Evolutionary conservation across 139 green algal genomes (phyloP), one percentile per base, ranked within the genome.

Genomic region (Penium margaritaceum): DNA sequence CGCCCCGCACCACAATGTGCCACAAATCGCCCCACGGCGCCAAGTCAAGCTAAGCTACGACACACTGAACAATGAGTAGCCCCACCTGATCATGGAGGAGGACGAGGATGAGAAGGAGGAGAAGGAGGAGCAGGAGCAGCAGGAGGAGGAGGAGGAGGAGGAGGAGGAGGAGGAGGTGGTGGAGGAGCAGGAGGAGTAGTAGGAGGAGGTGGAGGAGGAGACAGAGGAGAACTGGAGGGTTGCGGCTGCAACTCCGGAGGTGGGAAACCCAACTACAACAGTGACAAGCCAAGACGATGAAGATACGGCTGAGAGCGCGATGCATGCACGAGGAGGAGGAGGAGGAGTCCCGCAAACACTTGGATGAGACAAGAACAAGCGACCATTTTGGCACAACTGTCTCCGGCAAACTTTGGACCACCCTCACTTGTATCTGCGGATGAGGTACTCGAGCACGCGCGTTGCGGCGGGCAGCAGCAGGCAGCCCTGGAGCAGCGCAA

Each of bases 371-470:
- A 57, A 57, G 9, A 57, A 29, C 19, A 21, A 57, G 24, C 5
- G 46, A 57, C 46, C 6, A 57, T 57, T 21, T 1, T 19, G 46
- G 7, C 5, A 27, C 14, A 60, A 24, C 21, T 6, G 2, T 6
- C 6, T 32, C 47, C 5, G 47, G 29, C 29, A 27, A 24, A 24
- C 6, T 21, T 33, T 24, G 21, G 51, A 4, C 12, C 24, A 19
- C 24, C 51, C 24, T n/a, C 51, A 94, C 90, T 81, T 91, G 84
- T 88, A 96, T 4, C 84, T 71, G 2, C 91, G 84, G 9, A 97
- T 86, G 14, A 96, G 81, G 70, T 88, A 96, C 78, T 97, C 92
- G 1, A 97, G 81, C 0, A 83, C 85, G 67, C 93, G 89, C 47
- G 89, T 89, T 0, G 89, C 81, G 3, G 84, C 67, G 3, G 81